Base-by-base conservation (phyloP, 257 asterid genomes). In the Solanum dulcamara region DNA sequence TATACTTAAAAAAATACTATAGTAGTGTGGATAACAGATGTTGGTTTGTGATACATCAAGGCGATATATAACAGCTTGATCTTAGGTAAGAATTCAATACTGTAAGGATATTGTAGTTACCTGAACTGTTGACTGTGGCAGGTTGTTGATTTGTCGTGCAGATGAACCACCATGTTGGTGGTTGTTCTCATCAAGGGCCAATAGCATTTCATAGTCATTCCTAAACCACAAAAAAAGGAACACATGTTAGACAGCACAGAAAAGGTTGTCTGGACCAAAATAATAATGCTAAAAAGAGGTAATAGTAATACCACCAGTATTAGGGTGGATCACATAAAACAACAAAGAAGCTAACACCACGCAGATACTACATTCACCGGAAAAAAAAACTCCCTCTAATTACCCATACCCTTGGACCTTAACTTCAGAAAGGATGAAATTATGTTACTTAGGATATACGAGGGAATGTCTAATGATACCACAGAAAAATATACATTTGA, bases 171-270 rank as follows among this genome's bases (percentile, higher is more conserved):
- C 89, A 37, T 90, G 97, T 26, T 64, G 92, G 89, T 91, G 91
- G 85, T 88, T 94, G 87, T 94, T 92, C 81, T 96, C 99, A 86
- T 96, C 99, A 67, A 96, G 99, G 70, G 98, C 92, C 93, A 96
- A 87, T 71, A 96, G 86, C 97, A 92, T 92, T 87, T 96, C 99
- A 53, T 96, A 96, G 89, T 96, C 99, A 88, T 93, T 86, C 91
- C 99, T 96, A 86, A 35, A 62, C 12, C 28, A 75, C 86, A 70
- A 83, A 59, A 57, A 53, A 13, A 53, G 59, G 75, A 85, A 60
- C 57, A 51, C 68, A 88, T 40, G 33, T 87, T 18, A 85, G 50
- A 40, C n/a, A 17, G 51, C 30, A 12, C 38, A 17, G 44, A 42
- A 38, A 46, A 13, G 53, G 33, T 68, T 38, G 53, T 48, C 83